phyloP scores from a whole-genome alignment of 2,329 filamentous ascomycete species.

The Fusarium sacchari region DNA sequence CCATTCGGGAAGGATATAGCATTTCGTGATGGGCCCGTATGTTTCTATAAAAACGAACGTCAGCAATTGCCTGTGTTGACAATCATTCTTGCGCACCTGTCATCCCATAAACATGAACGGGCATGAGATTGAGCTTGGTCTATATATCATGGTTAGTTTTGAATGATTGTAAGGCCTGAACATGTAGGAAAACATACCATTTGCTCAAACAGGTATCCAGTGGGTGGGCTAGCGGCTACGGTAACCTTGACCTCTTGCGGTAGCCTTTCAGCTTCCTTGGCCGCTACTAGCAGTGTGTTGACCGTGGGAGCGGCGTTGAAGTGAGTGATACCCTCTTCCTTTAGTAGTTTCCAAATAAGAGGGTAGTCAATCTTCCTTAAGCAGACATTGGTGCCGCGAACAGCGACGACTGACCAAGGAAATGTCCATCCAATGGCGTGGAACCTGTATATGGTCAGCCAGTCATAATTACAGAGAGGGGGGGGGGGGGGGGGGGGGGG shows the following conservation, averaged over 20 bases:
- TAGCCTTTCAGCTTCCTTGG: conserved; percentile 77
- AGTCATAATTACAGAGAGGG: not conserved
- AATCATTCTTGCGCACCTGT: conserved; percentile 52
- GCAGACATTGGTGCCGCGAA: conserved; percentile 94
- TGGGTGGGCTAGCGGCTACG: conserved; percentile 91
- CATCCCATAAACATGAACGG: conserved; percentile 92
- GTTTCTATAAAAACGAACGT: conserved; percentile 65
- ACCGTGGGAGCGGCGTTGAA: conserved; percentile 97
- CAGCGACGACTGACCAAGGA: conserved; percentile 92
- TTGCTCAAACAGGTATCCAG: conserved; percentile 88
- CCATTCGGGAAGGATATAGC: conserved; percentile 89
- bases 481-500: too few relatives aligned
- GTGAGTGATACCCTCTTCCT: conserved; percentile 88
- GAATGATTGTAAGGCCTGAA: not conserved
- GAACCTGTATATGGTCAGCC: conserved; percentile 56
- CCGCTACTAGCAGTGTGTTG: conserved; percentile 89
- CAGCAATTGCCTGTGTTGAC: not conserved
- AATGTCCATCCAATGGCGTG: conserved; percentile 84
- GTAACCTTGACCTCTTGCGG: conserved; percentile 82
- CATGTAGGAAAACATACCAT: conserved; percentile 68
- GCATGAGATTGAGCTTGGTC: conserved; percentile 78
- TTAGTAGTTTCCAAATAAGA: conserved; percentile 88
- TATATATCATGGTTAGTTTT: conserved; percentile 35
- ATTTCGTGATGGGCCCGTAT: conserved; percentile 95
- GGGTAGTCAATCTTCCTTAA: conserved; percentile 95